Evolutionary conservation across 495 filamentous ascomycete genomes (phyloP).

Genomic region (Friedmanniomyces simplex): DNA sequence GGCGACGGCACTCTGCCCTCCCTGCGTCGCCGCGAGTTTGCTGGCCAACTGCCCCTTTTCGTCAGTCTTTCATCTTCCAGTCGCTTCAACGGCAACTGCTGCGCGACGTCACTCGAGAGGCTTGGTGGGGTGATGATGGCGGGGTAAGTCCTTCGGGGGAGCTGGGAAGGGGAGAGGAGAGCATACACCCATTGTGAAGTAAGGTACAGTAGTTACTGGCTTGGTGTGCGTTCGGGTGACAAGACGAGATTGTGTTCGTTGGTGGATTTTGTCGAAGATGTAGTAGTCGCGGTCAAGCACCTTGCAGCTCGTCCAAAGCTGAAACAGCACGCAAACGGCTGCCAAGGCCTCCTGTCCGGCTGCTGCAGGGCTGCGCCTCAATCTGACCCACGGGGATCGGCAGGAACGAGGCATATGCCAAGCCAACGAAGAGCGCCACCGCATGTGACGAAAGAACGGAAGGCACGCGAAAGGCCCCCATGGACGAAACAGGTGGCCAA

Average conservation of each 20-base stretch:
- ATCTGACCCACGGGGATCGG: neutral
- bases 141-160: neutral
- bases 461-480: no score
- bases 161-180: neutral
- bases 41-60: constrained; percentile 16
- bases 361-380: neutral
- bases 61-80: constrained; percentile 15
- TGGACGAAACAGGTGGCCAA: no score
- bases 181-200: neutral
- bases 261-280: neutral
- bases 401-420: neutral
- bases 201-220: no score
- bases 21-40: constrained; percentile 24
- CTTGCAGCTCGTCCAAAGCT: neutral
- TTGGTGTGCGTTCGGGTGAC: no score
- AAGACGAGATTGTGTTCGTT: neutral
- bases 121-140: neutral
- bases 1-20: constrained; percentile 7
- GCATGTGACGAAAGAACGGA: neutral
- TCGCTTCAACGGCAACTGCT: neutral
- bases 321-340: neutral
- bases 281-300: neutral
- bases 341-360: neutral
- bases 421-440: neutral
- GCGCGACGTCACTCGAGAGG: neutral